Base-by-base conservation (phyloP, 2,329 filamentous ascomycete genomes). In the Colletotrichum sp. region DNA sequence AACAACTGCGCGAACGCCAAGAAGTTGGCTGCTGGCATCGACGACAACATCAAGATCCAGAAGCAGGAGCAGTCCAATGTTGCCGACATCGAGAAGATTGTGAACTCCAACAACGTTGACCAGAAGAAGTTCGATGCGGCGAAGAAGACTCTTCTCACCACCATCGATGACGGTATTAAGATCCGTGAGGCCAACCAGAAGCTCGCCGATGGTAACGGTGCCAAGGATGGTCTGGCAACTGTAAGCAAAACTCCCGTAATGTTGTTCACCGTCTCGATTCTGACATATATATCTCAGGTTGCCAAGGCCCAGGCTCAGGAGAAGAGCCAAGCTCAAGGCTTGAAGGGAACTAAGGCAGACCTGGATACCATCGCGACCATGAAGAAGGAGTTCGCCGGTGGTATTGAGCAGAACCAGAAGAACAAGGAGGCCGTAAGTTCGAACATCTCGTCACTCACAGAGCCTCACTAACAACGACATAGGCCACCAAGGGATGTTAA, bases 21-120 rank as follows among this genome's bases (percentile, higher is more conserved):
- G 60, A 79, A 80, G 70, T 62, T 81, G 24, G 79, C 79, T 7
- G 70, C 72, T 55, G 79, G 79, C 32, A 81, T 81, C 36, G 67
- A 73, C 13, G 30, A 77, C n/a, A 81, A 81, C 72, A 81, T 81
- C 24, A 55, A 68, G 30, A 77, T 77, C 48, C 80, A 81, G 73
- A 70, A 79, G 75, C 69, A 77, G 67, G 79, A 81, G 76, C 76
- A 77, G 44, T 16, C 66, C 8, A 72, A 78, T 6, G 74, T 76
- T 15, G 71, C 65, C 48, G 60, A 59, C 5, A 24, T 76, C 4
- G 68, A 75, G 48, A 55, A 62, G 24, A 62, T 77, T 28, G 67
- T 81, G 44, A 66, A 65, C 60, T 62, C 72, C 8, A 74, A 75
- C 15, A 74, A 67, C 24, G n/a, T 62, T 1, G 72, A 77, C 13